phyloP scores from a whole-genome alignment of 305 asterid genomes.

The Fraxinus albicans region DNA sequence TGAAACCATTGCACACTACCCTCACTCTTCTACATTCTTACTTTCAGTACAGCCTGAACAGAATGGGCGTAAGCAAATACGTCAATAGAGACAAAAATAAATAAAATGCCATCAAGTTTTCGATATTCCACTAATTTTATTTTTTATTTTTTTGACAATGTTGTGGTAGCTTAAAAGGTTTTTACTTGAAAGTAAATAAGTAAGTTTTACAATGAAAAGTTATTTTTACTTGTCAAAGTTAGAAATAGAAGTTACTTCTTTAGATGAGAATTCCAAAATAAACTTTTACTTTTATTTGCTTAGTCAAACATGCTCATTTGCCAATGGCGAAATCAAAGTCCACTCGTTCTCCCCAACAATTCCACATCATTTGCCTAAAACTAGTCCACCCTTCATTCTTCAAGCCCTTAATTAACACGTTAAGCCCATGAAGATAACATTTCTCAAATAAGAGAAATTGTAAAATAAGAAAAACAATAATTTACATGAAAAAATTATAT shows the following conservation, averaged over 20 bases:
- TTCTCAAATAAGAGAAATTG: neutral
- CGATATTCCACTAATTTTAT: neutral
- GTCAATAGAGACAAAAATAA: neutral
- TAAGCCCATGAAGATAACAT: slow-evolving; percentile 11
- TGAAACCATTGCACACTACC: neutral
- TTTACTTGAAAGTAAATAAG: neutral
- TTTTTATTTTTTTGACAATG: neutral
- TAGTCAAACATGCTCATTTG: neutral
- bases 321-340: neutral
- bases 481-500: neutral
- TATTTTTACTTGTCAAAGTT: neutral
- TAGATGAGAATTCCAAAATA: neutral
- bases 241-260: neutral
- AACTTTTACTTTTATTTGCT: neutral
- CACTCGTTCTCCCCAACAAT: neutral
- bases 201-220: neutral
- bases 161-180: neutral
- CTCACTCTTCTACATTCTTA: neutral
- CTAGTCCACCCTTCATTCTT: neutral
- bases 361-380: neutral
- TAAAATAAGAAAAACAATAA: neutral
- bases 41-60: neutral
- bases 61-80: neutral
- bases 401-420: slow-evolving; percentile 9
- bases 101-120: neutral